phyloP scores from a whole-genome alignment of 345 rosid genomes.

The Physaria fendleri region DNA sequence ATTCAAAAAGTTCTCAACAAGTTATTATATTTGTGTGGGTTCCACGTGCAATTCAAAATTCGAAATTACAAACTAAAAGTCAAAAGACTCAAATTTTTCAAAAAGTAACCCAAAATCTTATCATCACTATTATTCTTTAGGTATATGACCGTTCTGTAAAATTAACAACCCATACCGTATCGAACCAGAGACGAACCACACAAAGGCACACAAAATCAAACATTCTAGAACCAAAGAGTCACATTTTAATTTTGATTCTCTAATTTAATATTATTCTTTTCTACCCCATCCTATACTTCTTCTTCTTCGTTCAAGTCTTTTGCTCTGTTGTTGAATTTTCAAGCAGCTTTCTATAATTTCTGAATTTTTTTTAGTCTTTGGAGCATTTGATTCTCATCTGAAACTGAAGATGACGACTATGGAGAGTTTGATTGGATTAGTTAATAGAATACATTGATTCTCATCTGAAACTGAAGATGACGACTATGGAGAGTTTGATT shows the following conservation, averaged over 20 bases:
- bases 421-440: conserved; percentile 91
- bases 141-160: too few relatives aligned
- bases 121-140: too few relatives aligned
- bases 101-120: too few relatives aligned
- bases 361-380: not conserved
- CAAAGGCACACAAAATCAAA: not conserved
- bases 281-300: not conserved
- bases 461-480: conserved; percentile 38
- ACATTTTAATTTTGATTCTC: conserved; percentile 18
- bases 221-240: conserved; percentile 7
- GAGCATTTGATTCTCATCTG: not conserved
- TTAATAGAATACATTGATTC: conserved; percentile 72
- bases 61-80: too few relatives aligned
- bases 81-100: too few relatives aligned
- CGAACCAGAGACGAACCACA: conserved; percentile 15
- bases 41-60: too few relatives aligned
- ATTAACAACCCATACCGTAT: too few relatives aligned
- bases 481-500: conserved; percentile 92
- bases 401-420: conserved; percentile 60
- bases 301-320: conserved; percentile 1
- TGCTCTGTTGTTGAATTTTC: conserved; percentile 16
- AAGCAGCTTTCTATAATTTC: not conserved
- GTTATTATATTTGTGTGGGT: too few relatives aligned
- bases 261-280: not conserved
- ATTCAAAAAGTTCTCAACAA: too few relatives aligned